Evolutionary conservation across 768 basidiomycete genomes (phyloP), one percentile per base, ranked within the genome.

Genomic region (Mycena capillaripes): DNA sequence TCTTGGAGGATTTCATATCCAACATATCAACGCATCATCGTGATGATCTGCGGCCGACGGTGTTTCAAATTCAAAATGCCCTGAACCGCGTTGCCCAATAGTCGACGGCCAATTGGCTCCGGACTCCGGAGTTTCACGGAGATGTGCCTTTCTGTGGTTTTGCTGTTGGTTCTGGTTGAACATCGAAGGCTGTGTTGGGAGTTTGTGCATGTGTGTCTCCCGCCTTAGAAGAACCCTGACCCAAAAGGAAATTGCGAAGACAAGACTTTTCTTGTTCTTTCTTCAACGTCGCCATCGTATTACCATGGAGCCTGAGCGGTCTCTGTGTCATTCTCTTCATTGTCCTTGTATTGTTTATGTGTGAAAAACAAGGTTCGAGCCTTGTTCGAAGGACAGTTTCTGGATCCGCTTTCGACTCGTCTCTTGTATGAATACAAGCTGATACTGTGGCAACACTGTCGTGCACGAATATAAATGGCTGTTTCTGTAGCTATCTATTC

Each of bases 301-400:
- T 42, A 23, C n/a, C 60, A 62, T 69, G 68, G 52, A 55, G 40
- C n/a, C n/a, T n/a, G n/a, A n/a, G n/a, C n/a, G 16, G 63, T 65
- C 16, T 52, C 34, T 27, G 42, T 59, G 34, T 38, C 29, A 27
- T 42, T 50, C 36, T 16, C n/a, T 46, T n/a, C 36, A 38, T 64
- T 64, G 34, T 59, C 32, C 11, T 56, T 56, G 32, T 56, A 23
- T 27, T 40, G 19, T 56, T 27, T 44, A 32, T 27, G 0, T 27
- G 0, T 57, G 30, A 30, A 32, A 36, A 25, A 63, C 61, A 70
- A 70, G 53, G 53, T 23, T 23, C 19, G 17, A 21, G 61, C 14
- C 17, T 55, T 8, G 17, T 16, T 17, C 19, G 16, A 61, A 27
- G 16, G 34, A 36, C 59, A 30, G 27, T 17, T 29, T 23, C 23